Conservation (phyloP, 345 rosid genomes). For the Turritis glabra region DNA sequence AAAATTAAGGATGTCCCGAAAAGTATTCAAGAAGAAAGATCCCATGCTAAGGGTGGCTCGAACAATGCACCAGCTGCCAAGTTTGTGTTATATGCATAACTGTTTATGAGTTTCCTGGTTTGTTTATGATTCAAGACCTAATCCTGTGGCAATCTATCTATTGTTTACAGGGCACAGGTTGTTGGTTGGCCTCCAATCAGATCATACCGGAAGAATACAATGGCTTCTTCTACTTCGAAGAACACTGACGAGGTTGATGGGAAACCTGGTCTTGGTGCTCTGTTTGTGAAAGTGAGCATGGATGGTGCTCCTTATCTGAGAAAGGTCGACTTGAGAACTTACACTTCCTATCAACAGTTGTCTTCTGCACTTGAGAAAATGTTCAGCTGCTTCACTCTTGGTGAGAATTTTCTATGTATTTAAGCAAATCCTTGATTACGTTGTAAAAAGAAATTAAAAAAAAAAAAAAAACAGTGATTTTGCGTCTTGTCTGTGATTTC, state of each 20-base stretch:
- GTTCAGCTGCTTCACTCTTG: conserved; percentile 90
- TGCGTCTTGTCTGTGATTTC: conserved; percentile 3
- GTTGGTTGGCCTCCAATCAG: conserved; percentile 98
- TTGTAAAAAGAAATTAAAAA: background rate
- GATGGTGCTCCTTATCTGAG: conserved; percentile 93
- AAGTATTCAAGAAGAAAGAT: conserved; percentile 44
- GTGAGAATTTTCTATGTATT: conserved; percentile 42
- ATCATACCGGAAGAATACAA: conserved; percentile 73
- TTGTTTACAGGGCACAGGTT: conserved; percentile 71
- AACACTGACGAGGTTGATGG: conserved; percentile 89
- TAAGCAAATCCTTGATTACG: background rate
- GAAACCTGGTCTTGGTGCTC: conserved; percentile 65
- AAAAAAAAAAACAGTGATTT: background rate
- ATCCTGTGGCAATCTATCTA: conserved; percentile 2
- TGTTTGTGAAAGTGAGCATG: conserved; percentile 93
- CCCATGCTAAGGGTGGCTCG: conserved; percentile 37
- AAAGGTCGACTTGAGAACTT: conserved; percentile 80
- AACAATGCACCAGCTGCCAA: conserved; percentile 69
- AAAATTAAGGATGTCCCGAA: conserved; percentile 46
- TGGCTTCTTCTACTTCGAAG: conserved; percentile 67
- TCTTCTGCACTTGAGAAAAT: conserved; percentile 91
- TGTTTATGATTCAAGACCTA: background rate
- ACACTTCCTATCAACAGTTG: conserved; percentile 64
- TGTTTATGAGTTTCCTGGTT: background rate
- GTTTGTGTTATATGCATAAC: conserved; percentile 45